A percentile compares a stretch with the other conserved stretches of the same genome.
Evolutionary conservation across 768 basidiomycete species (phyloP).

Genomic region (Brasilioporus rufonigricans): DNA sequence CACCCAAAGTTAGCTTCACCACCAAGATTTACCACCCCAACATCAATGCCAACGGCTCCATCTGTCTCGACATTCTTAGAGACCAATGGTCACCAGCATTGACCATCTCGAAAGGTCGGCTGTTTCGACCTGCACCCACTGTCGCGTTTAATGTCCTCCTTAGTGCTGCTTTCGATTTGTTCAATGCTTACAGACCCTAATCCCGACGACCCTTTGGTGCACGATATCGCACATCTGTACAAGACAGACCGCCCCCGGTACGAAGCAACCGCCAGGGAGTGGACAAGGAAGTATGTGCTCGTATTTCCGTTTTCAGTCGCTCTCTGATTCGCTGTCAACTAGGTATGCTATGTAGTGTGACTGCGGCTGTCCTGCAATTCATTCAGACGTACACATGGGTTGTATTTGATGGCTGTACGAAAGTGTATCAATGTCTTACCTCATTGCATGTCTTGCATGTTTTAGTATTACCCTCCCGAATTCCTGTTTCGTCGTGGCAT

Average conservation of each 20-base stretch:
- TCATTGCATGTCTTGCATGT: conserved; percentile 32
- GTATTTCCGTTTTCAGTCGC: background rate
- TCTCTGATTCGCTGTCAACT: background rate
- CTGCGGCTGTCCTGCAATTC: conserved; percentile 23
- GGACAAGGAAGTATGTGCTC: conserved; percentile 92
- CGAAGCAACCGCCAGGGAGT: conserved; percentile 97
- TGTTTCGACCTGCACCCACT: background rate
- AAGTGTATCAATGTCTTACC: conserved; percentile 34
- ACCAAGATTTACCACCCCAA: conserved; percentile 99
- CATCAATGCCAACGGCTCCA: conserved; percentile 99
- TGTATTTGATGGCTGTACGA: conserved; percentile 32
- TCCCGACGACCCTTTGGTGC: conserved; percentile 97
- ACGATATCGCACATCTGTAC: conserved; percentile 98
- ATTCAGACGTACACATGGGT: conserved; percentile 23
- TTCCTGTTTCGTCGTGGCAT: conserved; percentile 16
- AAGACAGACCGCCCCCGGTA: conserved; percentile 98
- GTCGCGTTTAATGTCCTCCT: background rate
- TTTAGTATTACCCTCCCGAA: conserved; percentile 30
- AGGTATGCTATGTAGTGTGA: conserved; percentile 55
- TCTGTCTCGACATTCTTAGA: conserved; percentile 96
- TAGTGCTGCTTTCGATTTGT: conserved; percentile 96
- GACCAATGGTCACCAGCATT: conserved; percentile 99
- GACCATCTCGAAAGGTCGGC: conserved; percentile 95
- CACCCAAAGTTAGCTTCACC: conserved; percentile 99
- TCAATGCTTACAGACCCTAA: conserved; percentile 99